Evolutionary conservation across 139 green algal species (phyloP), one percentile per base, ranked within the genome.

Genomic region (Tetradesmus obliquus): DNA sequence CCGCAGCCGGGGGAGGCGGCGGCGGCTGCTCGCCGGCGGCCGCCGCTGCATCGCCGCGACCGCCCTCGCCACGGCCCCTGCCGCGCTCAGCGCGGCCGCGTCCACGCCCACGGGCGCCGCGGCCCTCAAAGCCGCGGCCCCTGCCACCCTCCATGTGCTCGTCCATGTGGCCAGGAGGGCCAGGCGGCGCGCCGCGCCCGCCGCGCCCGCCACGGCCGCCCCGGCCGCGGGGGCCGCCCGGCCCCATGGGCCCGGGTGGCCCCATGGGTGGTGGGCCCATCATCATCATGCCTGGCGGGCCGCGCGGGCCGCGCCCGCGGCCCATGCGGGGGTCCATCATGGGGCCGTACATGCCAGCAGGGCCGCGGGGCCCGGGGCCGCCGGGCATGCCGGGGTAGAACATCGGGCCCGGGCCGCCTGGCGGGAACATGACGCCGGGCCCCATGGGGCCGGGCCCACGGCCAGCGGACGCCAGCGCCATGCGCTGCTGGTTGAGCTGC

Each of bases 401-500:
- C 91, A 93, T 92, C 7, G 81, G 60, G n/a, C 92, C 93, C 22
- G 79, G 82, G 58, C 84, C 89, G n/a, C 91, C 94, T 51, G 85
- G 81, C 13, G 87, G 91, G 85, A 92, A 91, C 93, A 96, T 95
- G n/a, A 90, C 71, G 84, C 92, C 94, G 71, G 94, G 94, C 24
- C 79, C 72, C 91, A 92, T 92, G 45, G 88, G 88, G 53, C 92
- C 92, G 15, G 87, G 91, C 80, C 92, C 92, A 79, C 90, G 80
- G 20, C 58, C 88, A 15, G 84, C 88, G 8, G 54, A 84, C 32
- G 85, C 90, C 88, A 95, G 93, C 58, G 84, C 88, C 72, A 94
- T 87, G 86, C 95, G 89, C 87, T 93, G 91, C 88, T 92, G 90
- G 82, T 93, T 93, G 86, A 96, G 94, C 91, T 97, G 95, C 93